Evolutionary conservation across 139 green algal genomes (phyloP).

Genomic region (Limnomonas spitsbergensis): DNA sequence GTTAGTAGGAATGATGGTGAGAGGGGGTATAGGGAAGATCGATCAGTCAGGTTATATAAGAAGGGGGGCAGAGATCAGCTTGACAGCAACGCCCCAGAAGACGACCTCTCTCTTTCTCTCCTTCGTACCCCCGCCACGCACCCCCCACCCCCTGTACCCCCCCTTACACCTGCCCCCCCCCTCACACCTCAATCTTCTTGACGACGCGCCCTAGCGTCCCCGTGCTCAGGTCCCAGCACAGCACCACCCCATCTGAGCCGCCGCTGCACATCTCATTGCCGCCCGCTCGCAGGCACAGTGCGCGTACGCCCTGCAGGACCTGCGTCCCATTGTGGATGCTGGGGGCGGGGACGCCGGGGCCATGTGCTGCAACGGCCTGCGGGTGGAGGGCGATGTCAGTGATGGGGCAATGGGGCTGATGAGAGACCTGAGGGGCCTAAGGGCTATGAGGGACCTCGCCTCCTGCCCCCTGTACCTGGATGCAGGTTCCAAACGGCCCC

Average conservation of each 20-base stretch:
- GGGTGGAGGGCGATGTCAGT: not conserved
- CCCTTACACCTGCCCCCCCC: no score
- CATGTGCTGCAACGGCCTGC: slow-evolving; percentile 49
- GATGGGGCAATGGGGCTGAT: no score
- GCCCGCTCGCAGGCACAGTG: slow-evolving; percentile 41
- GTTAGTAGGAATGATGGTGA: no score
- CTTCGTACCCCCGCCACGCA: no score
- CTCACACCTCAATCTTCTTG: slow-evolving; percentile 46
- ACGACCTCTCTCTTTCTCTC: no score
- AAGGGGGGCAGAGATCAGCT: no score
- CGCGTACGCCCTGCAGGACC: slow-evolving; percentile 47
- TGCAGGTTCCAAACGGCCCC: slow-evolving; percentile 37
- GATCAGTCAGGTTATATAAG: no score
- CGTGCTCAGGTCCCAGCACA: slow-evolving; percentile 46
- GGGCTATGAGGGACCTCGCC: no score
- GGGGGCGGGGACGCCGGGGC: slow-evolving; percentile 31
- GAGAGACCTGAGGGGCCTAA: no score
- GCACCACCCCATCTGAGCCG: slow-evolving; percentile 47
- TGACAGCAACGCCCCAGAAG: no score
- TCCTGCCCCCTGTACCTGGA: slow-evolving; percentile 29
- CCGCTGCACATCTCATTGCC: slow-evolving; percentile 50
- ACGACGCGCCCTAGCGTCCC: slow-evolving; percentile 39
- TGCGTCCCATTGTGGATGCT: slow-evolving; percentile 42
- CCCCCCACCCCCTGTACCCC: no score
- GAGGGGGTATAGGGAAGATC: no score